Percentiles rank a stretch among this genome's conserved stretches.
These are phyloP conservation scores for Metschnikowia cerradonensis DNA, from an alignment of 805 yeast genomes.

Conservation along the genomic window DNA sequence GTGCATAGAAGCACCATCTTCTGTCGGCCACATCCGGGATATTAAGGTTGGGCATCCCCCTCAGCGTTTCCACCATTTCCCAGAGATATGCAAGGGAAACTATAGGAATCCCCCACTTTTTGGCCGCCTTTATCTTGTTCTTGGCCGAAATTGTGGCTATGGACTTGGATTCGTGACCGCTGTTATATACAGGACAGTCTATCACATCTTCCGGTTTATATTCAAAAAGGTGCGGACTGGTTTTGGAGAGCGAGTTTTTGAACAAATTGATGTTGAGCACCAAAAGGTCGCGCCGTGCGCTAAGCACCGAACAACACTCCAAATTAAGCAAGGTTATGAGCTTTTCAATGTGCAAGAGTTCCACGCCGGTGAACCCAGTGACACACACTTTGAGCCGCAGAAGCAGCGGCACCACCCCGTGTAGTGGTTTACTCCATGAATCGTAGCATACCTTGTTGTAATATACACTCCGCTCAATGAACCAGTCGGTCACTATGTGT, in stretches of 20 bases:
- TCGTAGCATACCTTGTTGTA: slow-evolving; percentile 49
- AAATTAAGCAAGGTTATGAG: slow-evolving; percentile 55
- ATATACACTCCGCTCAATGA: slow-evolving; percentile 67
- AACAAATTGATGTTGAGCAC: slow-evolving; percentile 49
- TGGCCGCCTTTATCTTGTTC: slow-evolving; percentile 56
- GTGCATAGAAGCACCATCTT: slow-evolving; percentile 56
- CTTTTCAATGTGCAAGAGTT: slow-evolving; percentile 64
- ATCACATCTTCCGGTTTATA: slow-evolving; percentile 31
- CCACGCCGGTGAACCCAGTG: slow-evolving; percentile 77
- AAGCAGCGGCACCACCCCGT: slow-evolving; percentile 25
- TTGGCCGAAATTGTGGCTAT: slow-evolving; percentile 43
- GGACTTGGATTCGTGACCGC: slow-evolving; percentile 19
- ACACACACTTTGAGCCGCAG: slow-evolving; percentile 42
- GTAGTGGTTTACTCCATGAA: slow-evolving; percentile 60
- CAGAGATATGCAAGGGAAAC: slow-evolving; percentile 52
- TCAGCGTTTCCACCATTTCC: slow-evolving; percentile 39
- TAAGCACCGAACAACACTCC: slow-evolving; percentile 45
- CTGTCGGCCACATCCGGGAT: slow-evolving; percentile 43
- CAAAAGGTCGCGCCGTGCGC: slow-evolving; percentile 50
- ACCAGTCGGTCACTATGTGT: slow-evolving; percentile 69
- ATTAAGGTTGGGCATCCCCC: slow-evolving; percentile 14
- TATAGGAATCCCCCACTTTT: slow-evolving; percentile 55
- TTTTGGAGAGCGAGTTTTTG: slow-evolving; percentile 32
- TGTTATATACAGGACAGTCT: slow-evolving; percentile 32
- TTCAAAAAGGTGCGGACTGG: slow-evolving; percentile 41